These are phyloP conservation scores for Barnettozyma wickerhamii DNA, from an alignment of 805 yeast species.

Conservation along the genomic window DNA sequence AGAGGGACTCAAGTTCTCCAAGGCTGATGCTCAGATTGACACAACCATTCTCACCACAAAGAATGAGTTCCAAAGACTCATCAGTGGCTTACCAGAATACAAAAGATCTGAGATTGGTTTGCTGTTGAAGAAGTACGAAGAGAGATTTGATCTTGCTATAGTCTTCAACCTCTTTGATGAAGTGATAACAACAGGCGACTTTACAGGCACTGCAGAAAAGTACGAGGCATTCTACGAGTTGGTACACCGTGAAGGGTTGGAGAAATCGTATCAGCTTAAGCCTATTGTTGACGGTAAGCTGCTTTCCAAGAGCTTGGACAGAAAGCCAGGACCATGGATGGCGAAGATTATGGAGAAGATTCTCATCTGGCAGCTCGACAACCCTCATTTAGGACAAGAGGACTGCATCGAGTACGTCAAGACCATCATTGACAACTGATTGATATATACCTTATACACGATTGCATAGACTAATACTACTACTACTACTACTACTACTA, in stretches of 20 bases:
- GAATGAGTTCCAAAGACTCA: slow-evolving; percentile 24
- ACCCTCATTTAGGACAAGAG: slow-evolving; percentile 51
- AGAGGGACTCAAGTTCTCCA: slow-evolving; percentile 68
- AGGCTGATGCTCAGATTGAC: slow-evolving; percentile 48
- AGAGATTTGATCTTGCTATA: slow-evolving; percentile 43
- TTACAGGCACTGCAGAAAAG: too few species aligned
- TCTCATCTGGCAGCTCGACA: slow-evolving; percentile 71
- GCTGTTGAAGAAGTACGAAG: slow-evolving; percentile 49
- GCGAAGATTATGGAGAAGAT: slow-evolving; percentile 48
- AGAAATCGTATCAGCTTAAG: slow-evolving; percentile 43
- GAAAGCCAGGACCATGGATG: slow-evolving; percentile 90
- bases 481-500: too few species aligned
- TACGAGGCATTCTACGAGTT: slow-evolving; percentile 16
- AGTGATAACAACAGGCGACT: slow-evolving; percentile 3
- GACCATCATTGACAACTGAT: slow-evolving; percentile 14
- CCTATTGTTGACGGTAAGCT: slow-evolving; percentile 77
- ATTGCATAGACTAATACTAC: too few species aligned
- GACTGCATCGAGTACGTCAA: slow-evolving; percentile 48
- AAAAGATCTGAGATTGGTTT: slow-evolving; percentile 58
- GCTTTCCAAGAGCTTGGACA: slow-evolving; percentile 43
- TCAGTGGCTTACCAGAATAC: slow-evolving; percentile 27
- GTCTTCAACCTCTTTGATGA: slow-evolving; percentile 26
- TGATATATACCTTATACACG: too few species aligned
- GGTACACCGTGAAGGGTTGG: slow-evolving; percentile 12
- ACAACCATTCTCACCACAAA: slow-evolving; percentile 38